Percentiles rank a stretch among this genome's conserved stretches.
Evolutionary conservation across 176 grass and related monocot genomes (phyloP).

Genomic region (Dendrocalamus sinicus): DNA sequence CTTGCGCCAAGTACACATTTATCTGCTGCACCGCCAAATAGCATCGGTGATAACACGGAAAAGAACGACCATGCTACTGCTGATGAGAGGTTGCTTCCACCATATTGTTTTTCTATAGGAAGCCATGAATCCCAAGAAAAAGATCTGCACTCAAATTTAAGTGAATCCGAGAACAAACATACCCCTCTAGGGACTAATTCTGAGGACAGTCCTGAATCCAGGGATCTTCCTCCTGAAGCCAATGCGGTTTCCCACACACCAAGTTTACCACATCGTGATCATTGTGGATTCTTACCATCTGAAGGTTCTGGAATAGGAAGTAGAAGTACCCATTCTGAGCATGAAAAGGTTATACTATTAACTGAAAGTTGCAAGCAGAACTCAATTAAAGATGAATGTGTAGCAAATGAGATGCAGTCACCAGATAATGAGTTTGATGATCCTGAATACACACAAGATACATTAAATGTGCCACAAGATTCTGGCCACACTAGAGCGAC

Average conservation of each 20-base stretch:
- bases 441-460: conserved; percentile 53
- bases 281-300: conserved; percentile 54
- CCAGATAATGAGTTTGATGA: conserved; percentile 59
- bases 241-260: conserved; percentile 55
- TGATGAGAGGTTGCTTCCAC: conserved; percentile 62
- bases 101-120: conserved; percentile 69
- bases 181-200: conserved; percentile 42
- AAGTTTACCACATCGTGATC: conserved; percentile 62
- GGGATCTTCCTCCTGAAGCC: conserved; percentile 51
- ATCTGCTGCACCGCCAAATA: conserved; percentile 47
- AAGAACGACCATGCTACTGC: conserved; percentile 17
- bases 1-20: conserved; percentile 32
- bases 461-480: conserved; percentile 46
- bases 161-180: conserved; percentile 51
- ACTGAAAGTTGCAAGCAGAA: conserved; percentile 74
- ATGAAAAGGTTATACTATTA: conserved; percentile 69
- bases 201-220: conserved; percentile 46
- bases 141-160: conserved; percentile 55
- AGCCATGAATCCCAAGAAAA: conserved; percentile 62
- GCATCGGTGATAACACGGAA: conserved; percentile 37
- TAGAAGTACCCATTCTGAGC: conserved; percentile 71
- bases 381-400: conserved; percentile 69
- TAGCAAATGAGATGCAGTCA: conserved; percentile 69
- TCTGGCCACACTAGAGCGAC: conserved; percentile 42
- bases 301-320: conserved; percentile 68